Conservation (phyloP, 495 filamentous ascomycete species). For the Hypoxylon subgilvum region DNA sequence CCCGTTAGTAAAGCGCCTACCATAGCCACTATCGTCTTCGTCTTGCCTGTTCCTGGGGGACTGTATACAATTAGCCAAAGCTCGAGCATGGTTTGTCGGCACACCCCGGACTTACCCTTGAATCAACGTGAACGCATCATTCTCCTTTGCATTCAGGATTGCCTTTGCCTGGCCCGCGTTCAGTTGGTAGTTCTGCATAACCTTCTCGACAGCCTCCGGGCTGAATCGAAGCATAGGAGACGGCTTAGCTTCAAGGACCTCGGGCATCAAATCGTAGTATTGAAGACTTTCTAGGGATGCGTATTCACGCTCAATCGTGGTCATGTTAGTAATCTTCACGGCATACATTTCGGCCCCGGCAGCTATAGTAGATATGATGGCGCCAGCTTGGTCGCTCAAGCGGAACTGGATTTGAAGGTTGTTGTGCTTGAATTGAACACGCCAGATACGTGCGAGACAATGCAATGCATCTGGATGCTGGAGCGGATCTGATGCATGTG, state of each 20-base stretch:
- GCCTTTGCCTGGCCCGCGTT: conserved; percentile 93
- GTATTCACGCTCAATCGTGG: conserved; percentile 92
- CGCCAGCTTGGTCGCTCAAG: conserved; percentile 57
- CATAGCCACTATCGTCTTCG: conserved; percentile 96
- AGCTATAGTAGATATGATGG: conserved; percentile 52
- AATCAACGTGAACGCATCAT: conserved; percentile 93
- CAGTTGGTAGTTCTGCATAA: conserved; percentile 77
- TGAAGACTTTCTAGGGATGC: conserved; percentile 86
- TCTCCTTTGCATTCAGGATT: conserved; percentile 86
- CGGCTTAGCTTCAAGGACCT: conserved; percentile 85
- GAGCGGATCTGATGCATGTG: conserved; percentile 69
- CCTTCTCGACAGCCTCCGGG: conserved; percentile 68
- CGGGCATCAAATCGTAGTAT: conserved; percentile 93
- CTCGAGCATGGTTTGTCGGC: not conserved
- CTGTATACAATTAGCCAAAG: conserved; percentile 42
- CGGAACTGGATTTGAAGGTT: conserved; percentile 83
- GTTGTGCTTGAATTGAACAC: conserved; percentile 77
- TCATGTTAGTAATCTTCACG: conserved; percentile 85
- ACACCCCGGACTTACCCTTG: conserved; percentile 68
- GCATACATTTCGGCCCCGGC: conserved; percentile 66
- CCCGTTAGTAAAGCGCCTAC: conserved; percentile 82
- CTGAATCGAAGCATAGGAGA: conserved; percentile 82
- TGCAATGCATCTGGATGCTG: conserved; percentile 68
- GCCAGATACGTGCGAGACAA: conserved; percentile 83
- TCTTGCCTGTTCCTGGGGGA: conserved; percentile 95